Conservation (phyloP, 768 basidiomycete species). For the Suillus sp. region DNA sequence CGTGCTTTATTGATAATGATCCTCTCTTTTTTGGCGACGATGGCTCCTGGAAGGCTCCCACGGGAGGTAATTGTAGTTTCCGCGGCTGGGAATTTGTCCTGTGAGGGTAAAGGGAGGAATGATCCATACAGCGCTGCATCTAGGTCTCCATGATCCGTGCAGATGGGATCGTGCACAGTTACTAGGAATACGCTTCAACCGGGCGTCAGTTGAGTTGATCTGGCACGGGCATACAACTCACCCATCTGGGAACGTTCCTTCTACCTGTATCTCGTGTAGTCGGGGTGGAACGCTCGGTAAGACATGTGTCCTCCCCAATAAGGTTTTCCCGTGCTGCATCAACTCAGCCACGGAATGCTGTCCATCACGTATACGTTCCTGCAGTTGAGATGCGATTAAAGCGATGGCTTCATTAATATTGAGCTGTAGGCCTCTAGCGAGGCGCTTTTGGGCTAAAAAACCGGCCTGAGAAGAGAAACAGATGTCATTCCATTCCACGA, state of each 20-base stretch:
- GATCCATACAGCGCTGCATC: slow-evolving; percentile 91
- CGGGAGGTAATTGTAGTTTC: slow-evolving; percentile 51
- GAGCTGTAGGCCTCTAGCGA: slow-evolving; percentile 88
- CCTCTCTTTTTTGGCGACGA: slow-evolving; percentile 63
- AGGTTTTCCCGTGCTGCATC: slow-evolving; percentile 90
- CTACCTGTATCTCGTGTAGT: slow-evolving; percentile 89
- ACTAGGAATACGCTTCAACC: slow-evolving; percentile 77
- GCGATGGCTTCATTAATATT: slow-evolving; percentile 89
- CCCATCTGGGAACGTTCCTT: slow-evolving; percentile 91
- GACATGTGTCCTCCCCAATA: slow-evolving; percentile 90
- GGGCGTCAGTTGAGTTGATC: background rate
- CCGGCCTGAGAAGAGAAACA: slow-evolving; percentile 58
- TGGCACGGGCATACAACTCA: slow-evolving; percentile 34
- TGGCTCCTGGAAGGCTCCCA: slow-evolving; percentile 70
- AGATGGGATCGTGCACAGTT: slow-evolving; percentile 94
- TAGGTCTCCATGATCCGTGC: slow-evolving; percentile 77
- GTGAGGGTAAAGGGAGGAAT: slow-evolving; percentile 80
- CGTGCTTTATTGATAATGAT: slow-evolving; percentile 80
- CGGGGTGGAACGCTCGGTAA: slow-evolving; percentile 74
- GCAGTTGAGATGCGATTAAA: slow-evolving; percentile 88
- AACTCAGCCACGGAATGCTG: slow-evolving; percentile 79
- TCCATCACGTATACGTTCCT: slow-evolving; percentile 95
- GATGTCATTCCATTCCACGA: slow-evolving; percentile 6
- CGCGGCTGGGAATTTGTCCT: slow-evolving; percentile 61
- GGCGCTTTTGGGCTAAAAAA: slow-evolving; percentile 88